These are phyloP conservation scores for Yamadazyma triangularis DNA, from an alignment of 1,139 yeast genomes.

Conservation along the genomic window DNA sequence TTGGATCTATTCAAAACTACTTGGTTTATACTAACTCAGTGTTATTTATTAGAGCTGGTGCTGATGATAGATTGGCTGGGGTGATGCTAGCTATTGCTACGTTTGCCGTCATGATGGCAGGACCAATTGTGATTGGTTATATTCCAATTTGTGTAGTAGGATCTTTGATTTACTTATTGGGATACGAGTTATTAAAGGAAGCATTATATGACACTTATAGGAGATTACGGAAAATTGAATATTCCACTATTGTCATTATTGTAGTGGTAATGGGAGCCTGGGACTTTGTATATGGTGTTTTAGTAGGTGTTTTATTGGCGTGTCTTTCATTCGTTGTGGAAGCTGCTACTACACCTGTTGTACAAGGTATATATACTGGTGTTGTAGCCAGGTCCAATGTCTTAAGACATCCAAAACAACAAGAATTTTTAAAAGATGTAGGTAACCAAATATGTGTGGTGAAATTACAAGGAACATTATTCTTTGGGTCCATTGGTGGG, in stretches of 20 bases:
- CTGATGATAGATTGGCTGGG: slow-evolving; percentile 85
- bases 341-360: slow-evolving; percentile 80
- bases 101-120: slow-evolving; percentile 72
- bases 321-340: slow-evolving; percentile 89
- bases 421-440: slow-evolving; percentile 75
- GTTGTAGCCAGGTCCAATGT: slow-evolving; percentile 89
- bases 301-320: slow-evolving; percentile 86
- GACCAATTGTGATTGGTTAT: slow-evolving; percentile 89
- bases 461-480: slow-evolving; percentile 81
- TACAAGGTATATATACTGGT: slow-evolving; percentile 81
- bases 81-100: slow-evolving; percentile 81
- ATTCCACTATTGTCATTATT: slow-evolving; percentile 75
- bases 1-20: slow-evolving; percentile 90
- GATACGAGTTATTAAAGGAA: slow-evolving; percentile 84
- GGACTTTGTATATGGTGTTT: slow-evolving; percentile 90
- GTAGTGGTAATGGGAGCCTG: slow-evolving; percentile 92
- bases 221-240: slow-evolving; percentile 70
- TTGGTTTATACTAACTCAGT: slow-evolving; percentile 92
- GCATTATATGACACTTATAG: slow-evolving; percentile 84
- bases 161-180: slow-evolving; percentile 80
- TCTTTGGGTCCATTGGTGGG: slow-evolving; percentile 93
- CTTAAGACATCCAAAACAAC: slow-evolving; percentile 85
- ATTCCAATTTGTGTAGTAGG: slow-evolving; percentile 97
- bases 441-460: slow-evolving; percentile 89
- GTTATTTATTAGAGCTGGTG: slow-evolving; percentile 89